Base-by-base conservation (phyloP, 768 basidiomycete species). In the Sarcodon sp. region DNA sequence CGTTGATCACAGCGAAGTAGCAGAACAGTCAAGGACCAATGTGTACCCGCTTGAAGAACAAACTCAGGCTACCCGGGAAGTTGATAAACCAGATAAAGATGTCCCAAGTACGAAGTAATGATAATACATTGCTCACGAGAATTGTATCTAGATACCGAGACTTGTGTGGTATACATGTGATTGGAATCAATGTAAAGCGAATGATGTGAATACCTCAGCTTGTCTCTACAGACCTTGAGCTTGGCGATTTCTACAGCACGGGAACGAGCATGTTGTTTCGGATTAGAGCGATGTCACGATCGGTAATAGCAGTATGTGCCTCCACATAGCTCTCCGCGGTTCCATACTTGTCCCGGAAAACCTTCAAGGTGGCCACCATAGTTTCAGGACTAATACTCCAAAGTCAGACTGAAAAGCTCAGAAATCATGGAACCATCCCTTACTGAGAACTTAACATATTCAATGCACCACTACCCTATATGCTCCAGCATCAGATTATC, bases 371-470 rank as follows among this genome's bases (percentile, higher is more conserved):
- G 11, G 63, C 62, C 16, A 53, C 35, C 66, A 69, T 69, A 5
- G 60, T 64, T 50, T 67, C 60, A 48, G 21, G 45, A 8, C 33
- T 8, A 15, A 13, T 15, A 15, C n/a, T 34, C n/a, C 18, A 49
- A 15, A 34, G 11, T 31, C 16, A 16, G n/a, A 27, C 13, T 11
- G 12, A 52, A 36, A 21, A 16, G 35, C 1, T 9, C 54, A 60
- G 35, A 27, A 2, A 4, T 27, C 21, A 27, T 27, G 21, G 4
- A 27, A 27, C 21, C 2, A 27, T 27, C 21, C 3, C 21, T 27
- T 46, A 67, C 69, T 54, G 64, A 7, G 69, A 56, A 16, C 56
- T 61, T 6, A 53, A 61, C 61, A 70, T 63, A 32, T 65, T 68
- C 21, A 60, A 32, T 11, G 60, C 55, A 8, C 64, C 69, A 10